phyloP scores from a whole-genome alignment of 2,329 filamentous ascomycete species.

The Alternaria sp. region DNA sequence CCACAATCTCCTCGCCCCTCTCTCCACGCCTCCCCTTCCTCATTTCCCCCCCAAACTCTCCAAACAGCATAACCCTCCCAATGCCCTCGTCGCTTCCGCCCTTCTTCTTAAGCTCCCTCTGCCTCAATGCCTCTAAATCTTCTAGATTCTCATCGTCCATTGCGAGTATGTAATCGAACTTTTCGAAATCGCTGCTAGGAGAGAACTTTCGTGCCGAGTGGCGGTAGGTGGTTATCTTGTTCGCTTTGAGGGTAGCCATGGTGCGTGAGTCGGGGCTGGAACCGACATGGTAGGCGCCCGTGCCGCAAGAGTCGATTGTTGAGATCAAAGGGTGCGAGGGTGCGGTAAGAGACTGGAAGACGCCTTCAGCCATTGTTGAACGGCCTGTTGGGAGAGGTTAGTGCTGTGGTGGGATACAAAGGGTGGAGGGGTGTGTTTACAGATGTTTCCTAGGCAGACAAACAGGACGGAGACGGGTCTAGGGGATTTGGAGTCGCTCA shows the following conservation, averaged over 20 bases:
- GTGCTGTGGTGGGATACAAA: neutral
- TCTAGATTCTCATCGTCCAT: constrained; percentile 89
- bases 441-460: constrained; percentile 97
- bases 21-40: constrained; percentile 20
- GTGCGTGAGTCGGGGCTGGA: constrained; percentile 82
- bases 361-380: constrained; percentile 95
- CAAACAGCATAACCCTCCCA: constrained; percentile 78
- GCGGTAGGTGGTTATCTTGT: constrained; percentile 79
- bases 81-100: constrained; percentile 47
- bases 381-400: constrained; percentile 55
- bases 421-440: constrained; percentile 51
- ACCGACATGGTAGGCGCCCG: constrained; percentile 84
- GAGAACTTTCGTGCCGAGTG: constrained; percentile 79
- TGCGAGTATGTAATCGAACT: constrained; percentile 92
- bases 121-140: constrained; percentile 69
- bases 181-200: constrained; percentile 74
- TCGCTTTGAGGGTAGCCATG: constrained; percentile 75
- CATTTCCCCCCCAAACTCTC: constrained; percentile 73
- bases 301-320: constrained; percentile 87
- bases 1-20: constrained; percentile 53
- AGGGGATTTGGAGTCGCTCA: constrained; percentile 20
- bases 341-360: constrained; percentile 77
- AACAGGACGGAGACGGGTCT: constrained; percentile 77
- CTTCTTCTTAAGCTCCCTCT: constrained; percentile 57
- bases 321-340: constrained; percentile 62